Percentiles rank a stretch among this genome's conserved stretches.
Conservation (phyloP, 139 green algal species). For the Chlamydomonas eustigma region DNA sequence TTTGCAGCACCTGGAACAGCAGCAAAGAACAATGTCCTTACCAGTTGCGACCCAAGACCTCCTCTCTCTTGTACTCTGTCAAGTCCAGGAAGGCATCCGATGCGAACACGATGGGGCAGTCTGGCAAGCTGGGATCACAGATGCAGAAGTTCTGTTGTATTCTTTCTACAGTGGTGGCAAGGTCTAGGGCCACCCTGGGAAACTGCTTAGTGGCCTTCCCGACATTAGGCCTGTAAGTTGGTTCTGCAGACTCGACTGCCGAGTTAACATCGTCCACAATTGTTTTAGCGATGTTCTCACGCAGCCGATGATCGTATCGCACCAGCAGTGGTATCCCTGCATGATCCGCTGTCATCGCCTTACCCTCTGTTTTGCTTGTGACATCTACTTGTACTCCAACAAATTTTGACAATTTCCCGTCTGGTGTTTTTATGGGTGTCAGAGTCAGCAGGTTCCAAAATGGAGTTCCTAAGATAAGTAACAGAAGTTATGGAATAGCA, state of each 20-base stretch:
- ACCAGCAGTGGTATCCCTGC: slow-evolving; percentile 71
- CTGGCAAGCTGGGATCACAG: slow-evolving; percentile 88
- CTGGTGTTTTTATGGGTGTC: slow-evolving; percentile 86
- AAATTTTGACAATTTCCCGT: slow-evolving; percentile 84
- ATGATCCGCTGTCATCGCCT: slow-evolving; percentile 42
- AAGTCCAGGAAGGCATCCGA: slow-evolving; percentile 90
- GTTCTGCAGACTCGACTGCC: slow-evolving; percentile 50
- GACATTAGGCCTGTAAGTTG: not conserved
- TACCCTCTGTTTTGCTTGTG: slow-evolving; percentile 94
- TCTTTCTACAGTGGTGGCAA: slow-evolving; percentile 95
- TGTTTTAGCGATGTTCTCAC: slow-evolving; percentile 71
- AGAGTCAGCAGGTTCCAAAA: slow-evolving; percentile 98
- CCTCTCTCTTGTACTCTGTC: slow-evolving; percentile 84
- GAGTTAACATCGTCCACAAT: slow-evolving; percentile 71
- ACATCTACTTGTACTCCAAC: slow-evolving; percentile 89
- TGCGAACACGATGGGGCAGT: slow-evolving; percentile 95
- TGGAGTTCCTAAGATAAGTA: slow-evolving; percentile 63
- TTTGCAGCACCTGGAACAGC: no score
- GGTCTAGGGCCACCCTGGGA: slow-evolving; percentile 82
- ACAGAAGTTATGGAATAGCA: no score
- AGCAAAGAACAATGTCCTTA: not conserved
- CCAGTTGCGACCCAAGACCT: slow-evolving; percentile 93
- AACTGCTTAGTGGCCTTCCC: slow-evolving; percentile 55
- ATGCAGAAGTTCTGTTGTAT: slow-evolving; percentile 98
- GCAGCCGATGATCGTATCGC: slow-evolving; percentile 81